These are phyloP conservation scores for Secale cereale DNA, from an alignment of 176 grass and related monocot genomes.

Conservation along the genomic window DNA sequence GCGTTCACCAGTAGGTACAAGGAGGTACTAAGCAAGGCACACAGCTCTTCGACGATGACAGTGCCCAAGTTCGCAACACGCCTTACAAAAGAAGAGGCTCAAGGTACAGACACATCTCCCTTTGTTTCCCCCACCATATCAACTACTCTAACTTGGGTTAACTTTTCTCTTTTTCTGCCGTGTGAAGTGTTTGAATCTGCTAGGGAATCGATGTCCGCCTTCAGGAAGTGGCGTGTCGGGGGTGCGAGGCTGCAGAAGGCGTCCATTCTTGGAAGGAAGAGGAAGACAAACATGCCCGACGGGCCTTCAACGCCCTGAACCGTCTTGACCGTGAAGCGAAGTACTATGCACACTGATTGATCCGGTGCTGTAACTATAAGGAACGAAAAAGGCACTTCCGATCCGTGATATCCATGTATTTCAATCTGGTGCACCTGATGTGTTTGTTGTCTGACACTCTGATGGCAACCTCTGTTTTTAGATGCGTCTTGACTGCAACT, in stretches of 20 bases:
- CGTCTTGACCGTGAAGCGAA: not conserved
- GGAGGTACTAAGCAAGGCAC: constrained; percentile 91
- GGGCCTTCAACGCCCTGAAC: constrained; percentile 33
- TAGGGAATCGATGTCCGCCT: constrained; percentile 68
- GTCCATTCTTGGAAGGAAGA: constrained; percentile 77
- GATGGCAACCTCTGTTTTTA: too few relatives aligned
- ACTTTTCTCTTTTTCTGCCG: not conserved
- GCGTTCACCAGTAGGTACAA: constrained; percentile 84
- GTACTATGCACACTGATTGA: not conserved
- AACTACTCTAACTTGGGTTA: not conserved
- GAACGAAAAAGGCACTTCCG: not conserved
- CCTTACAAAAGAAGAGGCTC: constrained; percentile 83
- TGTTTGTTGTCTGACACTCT: too few relatives aligned
- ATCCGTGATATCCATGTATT: not conserved
- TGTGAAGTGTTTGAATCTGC: constrained; percentile 66
- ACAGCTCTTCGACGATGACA: constrained; percentile 49
- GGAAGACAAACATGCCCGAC: constrained; percentile 58
- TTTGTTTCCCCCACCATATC: not conserved
- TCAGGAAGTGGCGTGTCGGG: constrained; percentile 75
- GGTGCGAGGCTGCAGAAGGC: constrained; percentile 72
- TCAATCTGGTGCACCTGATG: too few relatives aligned
- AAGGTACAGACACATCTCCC: constrained; percentile 22
- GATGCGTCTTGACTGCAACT: too few relatives aligned
- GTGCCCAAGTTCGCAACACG: constrained; percentile 67
- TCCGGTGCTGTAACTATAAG: not conserved